Evolutionary conservation across 805 yeast genomes (phyloP).

Genomic region (Brettanomyces bruxellensis): DNA sequence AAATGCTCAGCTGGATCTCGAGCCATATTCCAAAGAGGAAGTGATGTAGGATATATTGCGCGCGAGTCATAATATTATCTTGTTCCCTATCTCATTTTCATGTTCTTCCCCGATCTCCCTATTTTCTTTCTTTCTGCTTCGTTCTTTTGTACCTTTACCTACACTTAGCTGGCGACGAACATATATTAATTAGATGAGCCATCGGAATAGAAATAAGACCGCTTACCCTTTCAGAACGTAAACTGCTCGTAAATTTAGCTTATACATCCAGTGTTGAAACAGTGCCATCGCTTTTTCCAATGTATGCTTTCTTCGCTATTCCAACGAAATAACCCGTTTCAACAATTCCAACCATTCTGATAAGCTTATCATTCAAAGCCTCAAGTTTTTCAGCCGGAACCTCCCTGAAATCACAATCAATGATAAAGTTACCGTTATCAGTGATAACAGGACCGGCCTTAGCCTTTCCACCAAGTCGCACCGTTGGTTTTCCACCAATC

Average conservation of each 20-base stretch:
- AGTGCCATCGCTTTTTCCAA: constrained; percentile 77
- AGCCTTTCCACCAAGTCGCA: constrained; percentile 82
- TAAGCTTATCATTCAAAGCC: constrained; percentile 55
- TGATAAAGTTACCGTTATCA: constrained; percentile 86
- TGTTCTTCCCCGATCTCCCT: background rate
- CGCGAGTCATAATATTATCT: no score
- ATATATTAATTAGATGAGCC: no score
- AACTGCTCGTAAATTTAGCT: no score
- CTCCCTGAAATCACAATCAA: constrained; percentile 88
- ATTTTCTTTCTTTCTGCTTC: background rate
- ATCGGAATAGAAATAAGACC: background rate
- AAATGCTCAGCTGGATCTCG: constrained; percentile 81
- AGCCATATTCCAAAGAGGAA: constrained; percentile 30
- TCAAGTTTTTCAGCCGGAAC: constrained; percentile 40
- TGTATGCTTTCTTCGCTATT: constrained; percentile 73
- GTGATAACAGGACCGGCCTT: constrained; percentile 98
- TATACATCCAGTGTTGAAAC: constrained; percentile 25
- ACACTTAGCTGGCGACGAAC: background rate
- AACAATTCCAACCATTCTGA: constrained; percentile 81
- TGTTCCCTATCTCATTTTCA: background rate
- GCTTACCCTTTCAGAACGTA: background rate
- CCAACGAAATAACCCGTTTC: constrained; percentile 86
- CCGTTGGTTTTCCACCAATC: constrained; percentile 57
- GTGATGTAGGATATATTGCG: background rate
- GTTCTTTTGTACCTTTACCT: background rate